Evolutionary conservation across 352 stramenopile genomes (phyloP), one percentile per base, ranked within the genome.

Genomic region (Globisporangium canariense): DNA sequence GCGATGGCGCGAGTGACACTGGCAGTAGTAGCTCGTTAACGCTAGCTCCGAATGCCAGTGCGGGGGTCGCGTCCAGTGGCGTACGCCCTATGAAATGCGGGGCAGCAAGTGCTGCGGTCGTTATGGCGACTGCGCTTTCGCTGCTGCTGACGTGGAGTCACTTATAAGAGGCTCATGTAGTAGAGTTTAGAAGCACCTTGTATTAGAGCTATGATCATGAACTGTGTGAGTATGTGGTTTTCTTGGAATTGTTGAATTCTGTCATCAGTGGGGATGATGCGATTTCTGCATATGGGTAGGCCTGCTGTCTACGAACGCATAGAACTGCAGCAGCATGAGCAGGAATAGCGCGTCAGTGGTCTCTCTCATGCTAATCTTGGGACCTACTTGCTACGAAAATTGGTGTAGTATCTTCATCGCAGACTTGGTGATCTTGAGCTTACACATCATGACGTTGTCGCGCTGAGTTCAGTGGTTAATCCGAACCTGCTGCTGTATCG

Each of bases 1-100:
- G 61, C 13, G 63, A 57, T 34, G 64, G 62, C 14, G 22, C 53
- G 7, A 47, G 18, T 16, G 49, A 53, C 51, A 60, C 28, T 10
- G 43, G 38, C 9, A 52, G 30, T 14, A 54, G 8, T 28, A 40
- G 22, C 28, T 2, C 28, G 13, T 40, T n/a, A 3, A 43, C 40
- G 7, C 34, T 51, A 38, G n/a, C 60, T 16, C 41, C 61, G 20
- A 28, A 46, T 46, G 34, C 41, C 11, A 62, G 20, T 10, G 43
- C 61, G 0, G 10, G n/a, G 2, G 18, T 20, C 13, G 36, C 32
- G 20, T 58, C 52, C 30, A 46, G 32, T 58, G 9, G 2, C 1
- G 18, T 16, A 22, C 30, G 9, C 43, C 7, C 8, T 30, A 18
- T 36, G 38, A 47, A 34, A 8, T 52, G 0, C 18, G 55, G 50